phyloP scores from a whole-genome alignment of 306 rosid genomes.

The Prunus kanzakura region DNA sequence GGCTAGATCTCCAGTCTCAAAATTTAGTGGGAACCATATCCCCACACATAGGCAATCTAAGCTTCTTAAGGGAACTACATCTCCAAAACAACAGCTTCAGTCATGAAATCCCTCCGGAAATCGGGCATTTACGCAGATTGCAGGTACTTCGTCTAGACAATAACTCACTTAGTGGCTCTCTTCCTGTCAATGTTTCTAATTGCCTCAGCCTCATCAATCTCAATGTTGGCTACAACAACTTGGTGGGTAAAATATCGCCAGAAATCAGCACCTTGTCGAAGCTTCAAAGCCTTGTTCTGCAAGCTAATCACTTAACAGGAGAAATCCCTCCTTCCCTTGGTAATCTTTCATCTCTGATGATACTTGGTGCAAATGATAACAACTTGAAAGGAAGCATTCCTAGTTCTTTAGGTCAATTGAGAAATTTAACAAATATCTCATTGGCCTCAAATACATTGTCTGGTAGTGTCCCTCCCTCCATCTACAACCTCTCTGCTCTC shows the following conservation, averaged over 20 bases:
- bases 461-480: not conserved
- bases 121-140: not conserved
- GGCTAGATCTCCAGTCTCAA: not conserved
- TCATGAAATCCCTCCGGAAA: not conserved
- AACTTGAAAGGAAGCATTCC: not conserved
- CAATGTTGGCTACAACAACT: not conserved
- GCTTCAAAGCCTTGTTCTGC: not conserved
- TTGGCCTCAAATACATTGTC: not conserved
- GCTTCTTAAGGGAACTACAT: not conserved
- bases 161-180: not conserved
- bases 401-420: not conserved
- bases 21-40: not conserved
- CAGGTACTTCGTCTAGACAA: not conserved
- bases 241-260: not conserved
- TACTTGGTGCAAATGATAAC: too few species aligned
- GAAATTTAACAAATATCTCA: not conserved
- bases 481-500: not conserved
- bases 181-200: not conserved
- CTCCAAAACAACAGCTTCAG: not conserved
- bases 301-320: not conserved
- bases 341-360: not conserved
- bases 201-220: not conserved
- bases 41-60: not conserved
- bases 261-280: not conserved
- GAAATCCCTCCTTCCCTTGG: not conserved